These are phyloP conservation scores for Paracamarosporium sp. DNA, from an alignment of 2,329 filamentous ascomycete species.

Conservation along the genomic window DNA sequence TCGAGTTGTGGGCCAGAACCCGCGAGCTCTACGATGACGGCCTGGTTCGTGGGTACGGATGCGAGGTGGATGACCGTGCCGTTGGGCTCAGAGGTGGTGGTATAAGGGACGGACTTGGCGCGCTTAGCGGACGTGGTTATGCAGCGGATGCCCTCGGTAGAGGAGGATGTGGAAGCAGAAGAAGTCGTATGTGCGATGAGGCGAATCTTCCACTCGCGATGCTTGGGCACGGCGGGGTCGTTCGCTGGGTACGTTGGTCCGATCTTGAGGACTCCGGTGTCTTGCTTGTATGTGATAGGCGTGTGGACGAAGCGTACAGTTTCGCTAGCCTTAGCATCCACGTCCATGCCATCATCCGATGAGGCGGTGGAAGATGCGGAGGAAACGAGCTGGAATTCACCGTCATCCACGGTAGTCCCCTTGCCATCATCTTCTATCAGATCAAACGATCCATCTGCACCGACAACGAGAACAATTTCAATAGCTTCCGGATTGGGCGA, in stretches of 20 bases:
- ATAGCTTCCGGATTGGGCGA: conserved; percentile 55
- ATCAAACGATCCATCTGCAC: conserved; percentile 56
- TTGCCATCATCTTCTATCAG: conserved; percentile 57
- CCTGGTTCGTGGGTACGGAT: conserved; percentile 27
- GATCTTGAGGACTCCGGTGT: conserved; percentile 43
- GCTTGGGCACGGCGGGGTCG: conserved; percentile 35
- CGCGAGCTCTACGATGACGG: conserved; percentile 36
- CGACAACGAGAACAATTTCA: conserved; percentile 57
- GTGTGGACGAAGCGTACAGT: conserved; percentile 42
- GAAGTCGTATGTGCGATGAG: conserved; percentile 37
- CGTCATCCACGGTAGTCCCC: conserved; percentile 43
- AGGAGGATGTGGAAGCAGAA: not conserved
- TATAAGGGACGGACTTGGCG: conserved; percentile 31
- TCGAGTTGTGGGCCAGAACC: conserved; percentile 38
- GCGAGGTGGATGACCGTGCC: conserved; percentile 35
- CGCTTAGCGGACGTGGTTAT: conserved; percentile 31
- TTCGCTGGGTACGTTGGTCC: conserved; percentile 36
- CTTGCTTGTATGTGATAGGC: conserved; percentile 47
- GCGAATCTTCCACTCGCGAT: conserved; percentile 38
- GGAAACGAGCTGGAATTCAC: conserved; percentile 41
- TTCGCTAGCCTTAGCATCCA: conserved; percentile 27
- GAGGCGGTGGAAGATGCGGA: not conserved
- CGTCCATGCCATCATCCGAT: conserved; percentile 23
- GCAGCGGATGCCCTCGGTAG: conserved; percentile 28
- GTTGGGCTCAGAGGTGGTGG: conserved; percentile 21